Conservation (phyloP, 257 asterid species). For the Gentiana dahurica region DNA sequence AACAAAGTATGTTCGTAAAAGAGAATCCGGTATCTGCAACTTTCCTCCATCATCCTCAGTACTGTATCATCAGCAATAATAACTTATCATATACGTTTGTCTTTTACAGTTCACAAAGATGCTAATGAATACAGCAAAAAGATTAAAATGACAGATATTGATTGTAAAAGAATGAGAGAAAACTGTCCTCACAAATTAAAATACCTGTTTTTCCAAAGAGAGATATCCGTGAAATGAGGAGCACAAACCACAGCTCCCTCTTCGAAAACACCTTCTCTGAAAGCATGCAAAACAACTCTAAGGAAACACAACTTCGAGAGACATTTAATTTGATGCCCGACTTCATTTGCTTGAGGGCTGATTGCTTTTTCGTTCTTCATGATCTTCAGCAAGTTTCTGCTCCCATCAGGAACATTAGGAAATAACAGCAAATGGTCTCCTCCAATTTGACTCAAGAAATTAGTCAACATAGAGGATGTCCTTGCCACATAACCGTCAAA, state of each 20-base stretch:
- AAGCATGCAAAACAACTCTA: conserved; percentile 52
- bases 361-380: conserved; percentile 35
- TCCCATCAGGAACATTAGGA: conserved; percentile 32
- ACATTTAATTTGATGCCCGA: conserved; percentile 19
- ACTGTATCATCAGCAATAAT: conserved; percentile 30
- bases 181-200: not conserved
- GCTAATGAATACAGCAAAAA: not conserved
- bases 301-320: conserved; percentile 34
- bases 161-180: not conserved
- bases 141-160: not conserved
- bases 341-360: conserved; percentile 15
- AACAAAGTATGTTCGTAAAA: conserved; percentile 33
- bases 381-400: conserved; percentile 27
- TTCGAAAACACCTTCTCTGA: conserved; percentile 66
- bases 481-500: conserved; percentile 55
- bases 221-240: conserved; percentile 47
- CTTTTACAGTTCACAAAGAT: too few species aligned
- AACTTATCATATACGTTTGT: too few species aligned
- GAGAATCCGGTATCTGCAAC: conserved; percentile 54
- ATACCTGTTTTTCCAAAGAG: conserved; percentile 45
- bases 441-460: conserved; percentile 20
- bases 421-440: conserved; percentile 37
- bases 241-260: conserved; percentile 88
- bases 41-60: conserved; percentile 25
- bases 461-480: conserved; percentile 43